Evolutionary conservation across 169 alveolate species (phyloP).

Genomic region (Eimeria sp.): DNA sequence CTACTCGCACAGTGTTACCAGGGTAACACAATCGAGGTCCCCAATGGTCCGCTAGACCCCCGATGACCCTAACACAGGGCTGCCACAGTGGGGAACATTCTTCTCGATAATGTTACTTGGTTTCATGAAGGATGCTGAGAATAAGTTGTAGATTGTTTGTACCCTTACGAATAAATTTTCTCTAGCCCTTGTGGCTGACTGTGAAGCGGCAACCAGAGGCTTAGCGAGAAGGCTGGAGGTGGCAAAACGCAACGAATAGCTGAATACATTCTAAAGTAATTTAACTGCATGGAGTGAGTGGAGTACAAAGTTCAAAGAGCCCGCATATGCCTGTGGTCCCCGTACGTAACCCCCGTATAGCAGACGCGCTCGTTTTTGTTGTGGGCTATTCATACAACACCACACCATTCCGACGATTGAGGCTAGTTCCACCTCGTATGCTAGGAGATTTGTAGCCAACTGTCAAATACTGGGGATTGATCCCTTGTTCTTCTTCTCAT

Average conservation of each 20-base stretch:
- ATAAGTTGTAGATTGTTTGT: neutral
- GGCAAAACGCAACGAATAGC: neutral
- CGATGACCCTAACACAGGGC: neutral
- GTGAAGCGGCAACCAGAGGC: neutral
- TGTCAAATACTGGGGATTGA: neutral
- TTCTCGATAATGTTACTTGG: neutral
- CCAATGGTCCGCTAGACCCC: constrained; percentile 35
- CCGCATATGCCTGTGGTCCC: neutral
- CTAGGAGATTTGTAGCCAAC: neutral
- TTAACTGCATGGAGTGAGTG: neutral
- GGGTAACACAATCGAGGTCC: constrained; percentile 68
- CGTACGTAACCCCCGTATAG: neutral
- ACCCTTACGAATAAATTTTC: neutral
- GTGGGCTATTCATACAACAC: neutral
- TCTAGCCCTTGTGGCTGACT: neutral
- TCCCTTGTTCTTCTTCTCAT: neutral
- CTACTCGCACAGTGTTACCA: constrained; percentile 6
- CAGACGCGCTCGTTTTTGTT: neutral
- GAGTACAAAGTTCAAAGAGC: neutral
- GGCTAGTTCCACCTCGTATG: neutral
- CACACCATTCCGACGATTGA: neutral
- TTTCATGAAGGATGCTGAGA: neutral
- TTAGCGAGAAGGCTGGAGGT: neutral
- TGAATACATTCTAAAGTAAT: neutral
- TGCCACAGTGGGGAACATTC: neutral